phyloP scores from a whole-genome alignment of 2,329 filamentous ascomycete genomes.

The Phialocephala subalpina region DNA sequence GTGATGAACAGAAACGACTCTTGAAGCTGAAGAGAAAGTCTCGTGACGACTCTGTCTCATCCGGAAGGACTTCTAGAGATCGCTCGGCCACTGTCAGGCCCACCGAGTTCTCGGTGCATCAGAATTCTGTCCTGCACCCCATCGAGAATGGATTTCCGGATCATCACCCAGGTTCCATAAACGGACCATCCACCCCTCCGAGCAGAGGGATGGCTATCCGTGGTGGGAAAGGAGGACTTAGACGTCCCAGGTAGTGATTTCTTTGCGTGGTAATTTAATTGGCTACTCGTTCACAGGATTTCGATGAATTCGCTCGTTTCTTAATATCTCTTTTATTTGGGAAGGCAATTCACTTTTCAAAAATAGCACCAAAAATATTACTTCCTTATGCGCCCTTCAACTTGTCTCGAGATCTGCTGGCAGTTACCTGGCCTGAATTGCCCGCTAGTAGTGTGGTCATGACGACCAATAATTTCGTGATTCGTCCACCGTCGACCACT shows the following conservation, averaged over 20 bases:
- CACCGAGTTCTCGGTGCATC: constrained; percentile 7
- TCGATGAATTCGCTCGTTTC: constrained; percentile 5
- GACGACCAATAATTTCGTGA: too few relatives aligned
- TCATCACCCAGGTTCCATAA: too few relatives aligned
- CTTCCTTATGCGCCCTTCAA: constrained; percentile 8
- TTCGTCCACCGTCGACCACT: too few relatives aligned
- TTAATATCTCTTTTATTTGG: constrained; percentile 9
- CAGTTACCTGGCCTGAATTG: too few relatives aligned
- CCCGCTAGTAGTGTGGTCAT: too few relatives aligned
- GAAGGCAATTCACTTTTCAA: background rate
- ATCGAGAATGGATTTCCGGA: too few relatives aligned
- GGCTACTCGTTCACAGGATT: constrained; percentile 1
- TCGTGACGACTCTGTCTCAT: constrained; percentile 16
- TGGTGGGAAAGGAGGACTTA: too few relatives aligned
- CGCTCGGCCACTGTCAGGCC: constrained; percentile 14
- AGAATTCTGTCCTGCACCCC: too few relatives aligned
- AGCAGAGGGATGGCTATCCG: too few relatives aligned
- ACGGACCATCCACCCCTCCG: too few relatives aligned
- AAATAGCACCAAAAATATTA: constrained; percentile 7
- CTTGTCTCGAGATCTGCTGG: too few relatives aligned
- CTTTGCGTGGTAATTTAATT: background rate
- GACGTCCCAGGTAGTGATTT: background rate
- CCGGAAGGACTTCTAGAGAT: constrained; percentile 11
- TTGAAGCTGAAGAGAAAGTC: constrained; percentile 15
- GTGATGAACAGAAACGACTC: constrained; percentile 7